Evolutionary conservation across 2,329 filamentous ascomycete species (phyloP), one percentile per base, ranked within the genome.

Genomic region (Claviceps quebecensis): DNA sequence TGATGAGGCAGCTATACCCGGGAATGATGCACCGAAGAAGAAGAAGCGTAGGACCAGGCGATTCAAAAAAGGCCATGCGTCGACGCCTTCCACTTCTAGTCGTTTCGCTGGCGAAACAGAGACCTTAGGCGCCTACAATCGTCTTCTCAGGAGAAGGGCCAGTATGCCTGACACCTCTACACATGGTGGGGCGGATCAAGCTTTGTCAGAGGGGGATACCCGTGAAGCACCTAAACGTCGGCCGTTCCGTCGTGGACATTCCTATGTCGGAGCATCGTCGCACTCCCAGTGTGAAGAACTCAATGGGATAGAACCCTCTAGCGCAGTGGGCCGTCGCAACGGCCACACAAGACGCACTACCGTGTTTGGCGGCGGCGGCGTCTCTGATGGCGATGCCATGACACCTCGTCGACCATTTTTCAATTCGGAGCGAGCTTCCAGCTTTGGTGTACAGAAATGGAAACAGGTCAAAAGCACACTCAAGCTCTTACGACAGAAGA

Each of bases 381-480:
- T 74, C 44, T 84, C 84, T 11, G 81, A 84, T 53, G 75, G 78
- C 19, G 76, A 83, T 57, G 75, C 76, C 14, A 72, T 80, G 51
- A 74, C 74, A 7, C 75, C 77, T 3, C 71, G 70, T 56, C 68
- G 79, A 19, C 73, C 77, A 6, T 76, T 80, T 59, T 76, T 87
- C 58, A 72, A 71, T 17, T 69, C 78, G 29, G 85, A 89, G 56
- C 75, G 84, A 58, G 81, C 84, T 23, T 80, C 84, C 2, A 88
- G 83, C 16, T 82, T 85, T 61, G 80, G 80, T 60, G 88, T 81
- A 17, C 86, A 91, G 60, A 88, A 87, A 70, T 98, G 93, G 93
- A 84, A 83, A 56, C 87, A 94, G 63, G 79, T 98, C 61, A 97
- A 96, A 69, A 87, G 87, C 57, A 90, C 89, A 0, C 69, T 97